Conservation (phyloP, 371 early-diverging fungal species). For the Mucor lusitanicus region DNA sequence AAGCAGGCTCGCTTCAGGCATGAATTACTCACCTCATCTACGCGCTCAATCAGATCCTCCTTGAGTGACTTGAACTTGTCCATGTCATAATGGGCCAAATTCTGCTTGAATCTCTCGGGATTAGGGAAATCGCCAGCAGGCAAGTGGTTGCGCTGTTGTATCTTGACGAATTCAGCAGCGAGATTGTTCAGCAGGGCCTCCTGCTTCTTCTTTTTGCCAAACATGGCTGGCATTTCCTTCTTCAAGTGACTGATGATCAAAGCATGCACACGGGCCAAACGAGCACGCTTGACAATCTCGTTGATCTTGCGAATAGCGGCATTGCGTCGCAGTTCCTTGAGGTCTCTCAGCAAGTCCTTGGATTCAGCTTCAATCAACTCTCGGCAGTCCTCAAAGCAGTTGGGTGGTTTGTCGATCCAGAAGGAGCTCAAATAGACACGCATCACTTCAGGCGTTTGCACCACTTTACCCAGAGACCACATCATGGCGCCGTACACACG, state of each 20-base stretch:
- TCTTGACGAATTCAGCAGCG: slow-evolving; percentile 66
- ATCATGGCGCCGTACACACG: slow-evolving; percentile 91
- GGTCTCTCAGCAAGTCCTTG: slow-evolving; percentile 74
- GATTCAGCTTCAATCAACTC: slow-evolving; percentile 76
- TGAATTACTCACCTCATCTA: slow-evolving; percentile 50
- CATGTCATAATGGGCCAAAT: slow-evolving; percentile 63
- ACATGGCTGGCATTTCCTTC: slow-evolving; percentile 84
- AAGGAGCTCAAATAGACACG: slow-evolving; percentile 86
- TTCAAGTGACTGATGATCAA: slow-evolving; percentile 82
- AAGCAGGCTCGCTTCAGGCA: neutral
- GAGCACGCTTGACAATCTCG: slow-evolving; percentile 88
- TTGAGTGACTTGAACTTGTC: slow-evolving; percentile 71
- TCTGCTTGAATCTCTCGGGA: slow-evolving; percentile 55
- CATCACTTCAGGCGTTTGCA: slow-evolving; percentile 87
- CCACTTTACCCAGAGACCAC: slow-evolving; percentile 93
- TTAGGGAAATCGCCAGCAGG: slow-evolving; percentile 70
- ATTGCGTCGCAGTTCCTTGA: slow-evolving; percentile 77
- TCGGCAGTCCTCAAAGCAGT: slow-evolving; percentile 74
- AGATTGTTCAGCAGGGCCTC: slow-evolving; percentile 64
- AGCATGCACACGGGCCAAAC: slow-evolving; percentile 83
- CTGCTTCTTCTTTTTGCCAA: slow-evolving; percentile 78
- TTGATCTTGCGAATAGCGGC: slow-evolving; percentile 89
- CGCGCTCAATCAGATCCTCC: slow-evolving; percentile 55
- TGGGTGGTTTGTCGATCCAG: slow-evolving; percentile 76
- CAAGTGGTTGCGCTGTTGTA: slow-evolving; percentile 62